Evolutionary conservation across 129 eudicot species (phyloP).

Genomic region (Artemisia tridentata): DNA sequence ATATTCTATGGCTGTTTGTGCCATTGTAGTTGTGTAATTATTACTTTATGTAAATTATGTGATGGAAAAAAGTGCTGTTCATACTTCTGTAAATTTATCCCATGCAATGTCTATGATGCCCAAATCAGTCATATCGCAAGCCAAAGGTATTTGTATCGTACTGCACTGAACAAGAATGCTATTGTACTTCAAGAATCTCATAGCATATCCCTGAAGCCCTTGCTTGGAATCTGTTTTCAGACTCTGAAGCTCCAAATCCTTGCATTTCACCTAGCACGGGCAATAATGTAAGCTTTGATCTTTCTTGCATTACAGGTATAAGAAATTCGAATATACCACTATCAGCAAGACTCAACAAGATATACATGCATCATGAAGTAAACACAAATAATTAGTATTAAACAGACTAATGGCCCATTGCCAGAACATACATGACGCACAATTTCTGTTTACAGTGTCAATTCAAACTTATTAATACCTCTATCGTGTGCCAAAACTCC

Average conservation of each 20-base stretch:
- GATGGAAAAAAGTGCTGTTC: constrained; percentile 12
- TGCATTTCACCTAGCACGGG: constrained; percentile 43
- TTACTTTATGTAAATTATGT: neutral
- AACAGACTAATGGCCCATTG: constrained; percentile 1
- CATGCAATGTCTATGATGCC: constrained; percentile 39
- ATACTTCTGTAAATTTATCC: constrained; percentile 63
- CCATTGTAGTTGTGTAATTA: no score
- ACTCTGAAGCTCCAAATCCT: constrained; percentile 42
- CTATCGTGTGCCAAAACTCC: constrained; percentile 72
- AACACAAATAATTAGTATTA: constrained; percentile 2
- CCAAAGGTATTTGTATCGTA: constrained; percentile 41
- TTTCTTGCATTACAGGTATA: neutral
- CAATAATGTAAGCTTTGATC: neutral
- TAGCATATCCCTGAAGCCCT: constrained; percentile 62
- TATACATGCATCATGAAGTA: neutral
- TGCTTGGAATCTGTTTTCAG: constrained; percentile 27
- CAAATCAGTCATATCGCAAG: constrained; percentile 46
- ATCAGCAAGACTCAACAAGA: constrained; percentile 4
- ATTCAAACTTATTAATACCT: constrained; percentile 32
- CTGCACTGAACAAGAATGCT: constrained; percentile 23
- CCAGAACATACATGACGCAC: constrained; percentile 16
- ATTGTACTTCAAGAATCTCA: constrained; percentile 61
- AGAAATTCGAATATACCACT: neutral
- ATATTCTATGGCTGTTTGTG: no score
- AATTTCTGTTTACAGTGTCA: neutral